Evolutionary conservation across 257 asterid genomes (phyloP).

Genomic region (Salvia splendens): DNA sequence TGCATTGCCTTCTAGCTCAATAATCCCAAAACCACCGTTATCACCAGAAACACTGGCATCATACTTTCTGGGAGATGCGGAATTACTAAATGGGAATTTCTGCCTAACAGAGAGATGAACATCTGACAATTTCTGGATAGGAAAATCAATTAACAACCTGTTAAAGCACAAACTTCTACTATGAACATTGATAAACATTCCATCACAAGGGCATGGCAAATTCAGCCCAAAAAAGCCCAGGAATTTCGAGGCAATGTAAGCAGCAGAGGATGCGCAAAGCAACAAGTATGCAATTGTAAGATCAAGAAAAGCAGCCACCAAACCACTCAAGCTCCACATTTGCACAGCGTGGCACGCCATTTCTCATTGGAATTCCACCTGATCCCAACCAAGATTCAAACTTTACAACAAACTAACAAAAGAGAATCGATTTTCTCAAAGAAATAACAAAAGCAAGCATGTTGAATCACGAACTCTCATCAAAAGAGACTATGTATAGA

Average conservation of each 20-base stretch:
- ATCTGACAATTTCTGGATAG: conserved; percentile 57
- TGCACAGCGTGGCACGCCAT: conserved; percentile 67
- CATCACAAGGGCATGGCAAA: conserved; percentile 85
- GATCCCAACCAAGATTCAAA: conserved; percentile 30
- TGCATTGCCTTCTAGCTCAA: conserved; percentile 62
- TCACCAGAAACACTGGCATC: conserved; percentile 26
- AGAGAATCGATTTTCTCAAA: conserved; percentile 27
- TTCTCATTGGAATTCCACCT: conserved; percentile 29
- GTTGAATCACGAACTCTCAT: conserved; percentile 18
- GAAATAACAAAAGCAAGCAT: not conserved
- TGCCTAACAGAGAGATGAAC: conserved; percentile 59
- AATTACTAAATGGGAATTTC: conserved; percentile 59
- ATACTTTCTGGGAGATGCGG: conserved; percentile 29
- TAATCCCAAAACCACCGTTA: conserved; percentile 41
- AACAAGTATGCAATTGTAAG: conserved; percentile 70
- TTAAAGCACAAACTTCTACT: conserved; percentile 48
- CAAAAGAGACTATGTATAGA: not conserved
- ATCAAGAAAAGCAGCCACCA: conserved; percentile 83
- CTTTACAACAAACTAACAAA: conserved; percentile 23
- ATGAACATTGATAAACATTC: conserved; percentile 41
- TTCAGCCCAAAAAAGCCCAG: conserved; percentile 65
- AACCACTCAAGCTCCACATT: conserved; percentile 70
- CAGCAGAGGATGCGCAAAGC: conserved; percentile 69
- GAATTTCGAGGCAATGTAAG: conserved; percentile 61
- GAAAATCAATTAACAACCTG: conserved; percentile 60